These are phyloP conservation scores for Tuber calosporum DNA, from an alignment of 495 filamentous ascomycete species.

Conservation along the genomic window DNA sequence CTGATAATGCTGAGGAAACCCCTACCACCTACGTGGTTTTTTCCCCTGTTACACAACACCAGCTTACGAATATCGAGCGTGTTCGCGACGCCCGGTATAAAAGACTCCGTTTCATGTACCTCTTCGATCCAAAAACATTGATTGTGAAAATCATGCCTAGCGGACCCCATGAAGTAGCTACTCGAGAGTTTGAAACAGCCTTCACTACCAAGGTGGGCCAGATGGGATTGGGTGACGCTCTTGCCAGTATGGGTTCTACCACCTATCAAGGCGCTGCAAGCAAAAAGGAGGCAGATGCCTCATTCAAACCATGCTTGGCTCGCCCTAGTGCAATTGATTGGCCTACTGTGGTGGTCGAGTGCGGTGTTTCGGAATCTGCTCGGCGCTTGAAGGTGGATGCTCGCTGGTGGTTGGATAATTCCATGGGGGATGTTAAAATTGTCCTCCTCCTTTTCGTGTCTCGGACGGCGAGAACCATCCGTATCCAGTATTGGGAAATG, in stretches of 20 bases:
- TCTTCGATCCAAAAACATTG: background rate
- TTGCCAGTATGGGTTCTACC: background rate
- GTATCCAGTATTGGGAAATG: no score
- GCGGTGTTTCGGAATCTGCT: slow-evolving; percentile 7
- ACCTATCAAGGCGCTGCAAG: background rate
- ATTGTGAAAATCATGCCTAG: slow-evolving; percentile 14
- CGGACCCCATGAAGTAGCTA: no score
- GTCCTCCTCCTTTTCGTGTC: background rate
- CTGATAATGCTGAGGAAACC: background rate
- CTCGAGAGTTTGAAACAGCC: no score
- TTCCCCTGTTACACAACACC: background rate
- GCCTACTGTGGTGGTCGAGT: slow-evolving; percentile 12
- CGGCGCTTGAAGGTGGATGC: slow-evolving; percentile 4
- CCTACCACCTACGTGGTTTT: background rate
- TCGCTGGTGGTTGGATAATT: slow-evolving; percentile 13
- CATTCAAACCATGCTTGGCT: background rate
- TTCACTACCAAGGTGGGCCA: no score
- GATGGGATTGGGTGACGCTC: background rate
- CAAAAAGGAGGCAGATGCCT: slow-evolving; percentile 11
- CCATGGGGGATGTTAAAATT: slow-evolving; percentile 2
- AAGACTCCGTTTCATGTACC: background rate
- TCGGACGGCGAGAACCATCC: no score
- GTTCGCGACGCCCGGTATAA: background rate
- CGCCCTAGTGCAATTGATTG: slow-evolving; percentile 2
- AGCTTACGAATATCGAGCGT: background rate